Base-by-base conservation (phyloP, 2,329 filamentous ascomycete genomes). In the Aureobasidium sp. region DNA sequence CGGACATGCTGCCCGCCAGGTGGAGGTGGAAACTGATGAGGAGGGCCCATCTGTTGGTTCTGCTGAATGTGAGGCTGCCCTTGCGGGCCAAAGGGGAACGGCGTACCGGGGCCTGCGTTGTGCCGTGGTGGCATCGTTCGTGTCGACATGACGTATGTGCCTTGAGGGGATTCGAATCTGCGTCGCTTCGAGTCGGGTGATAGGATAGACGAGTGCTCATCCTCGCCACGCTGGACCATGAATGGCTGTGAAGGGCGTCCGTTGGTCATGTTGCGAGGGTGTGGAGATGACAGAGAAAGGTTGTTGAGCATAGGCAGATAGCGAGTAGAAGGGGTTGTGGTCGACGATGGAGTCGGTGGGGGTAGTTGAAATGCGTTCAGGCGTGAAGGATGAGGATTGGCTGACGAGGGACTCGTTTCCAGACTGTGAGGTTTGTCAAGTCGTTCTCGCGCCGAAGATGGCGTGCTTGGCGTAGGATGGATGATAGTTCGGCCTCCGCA, bases 401-500 rank as follows among this genome's bases (percentile, higher is more conserved):
- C 58, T 21, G 47, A 51, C 14, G 53, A 45, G 16, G 61, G 61
- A 54, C 61, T 62, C 3, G 54, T 62, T n/a, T 62, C 61, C 9
- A 39, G 32, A 44, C 51, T 58, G 34, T 14, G 42, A 30, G 53
- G 25, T 13, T 45, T 48, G 3, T 59, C 42, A 34, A 25, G 16
- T 21, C 42, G 41, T 25, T 61, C 49, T 13, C 49, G 39, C 41
- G 59, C 66, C 9, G 68, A 67, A n/a, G 68, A 64, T 45, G 69
- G 67, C 55, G 66, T 71, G 59, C 64, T 64, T 36, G 62, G 59
- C 44, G 63, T 66, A 4, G 67, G 67, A n/a, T 63, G 49, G n/a
- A 60, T 57, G 54, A 87, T 85, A 69, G 81, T 85, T 11, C 85
- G 79, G 11, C 89, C 88, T 63, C 87, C 85, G 67, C 89, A 92